Percentiles rank a stretch among this genome's conserved stretches.
Conservation (phyloP, 2,329 filamentous ascomycete genomes). For the Epichloe coenophiala region DNA sequence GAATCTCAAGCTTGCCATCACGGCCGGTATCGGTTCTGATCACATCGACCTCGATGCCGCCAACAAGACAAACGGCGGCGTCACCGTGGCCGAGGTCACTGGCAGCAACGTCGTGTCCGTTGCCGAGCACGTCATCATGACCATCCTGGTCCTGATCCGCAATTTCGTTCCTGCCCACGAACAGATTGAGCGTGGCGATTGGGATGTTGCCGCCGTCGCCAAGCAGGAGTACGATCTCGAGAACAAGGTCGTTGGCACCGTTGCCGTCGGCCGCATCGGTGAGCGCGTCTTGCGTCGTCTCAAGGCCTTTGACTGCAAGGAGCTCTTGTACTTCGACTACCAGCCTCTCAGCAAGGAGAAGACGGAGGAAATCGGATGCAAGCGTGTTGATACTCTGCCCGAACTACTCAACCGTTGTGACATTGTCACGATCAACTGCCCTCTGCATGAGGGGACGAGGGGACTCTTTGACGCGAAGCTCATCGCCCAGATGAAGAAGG, state of each 20-base stretch:
- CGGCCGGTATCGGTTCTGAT: constrained; percentile 95
- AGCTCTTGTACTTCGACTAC: constrained; percentile 99
- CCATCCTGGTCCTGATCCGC: constrained; percentile 86
- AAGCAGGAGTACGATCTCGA: constrained; percentile 99
- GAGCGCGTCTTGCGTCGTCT: constrained; percentile 94
- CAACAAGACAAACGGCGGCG: constrained; percentile 95
- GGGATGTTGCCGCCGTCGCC: constrained; percentile 89
- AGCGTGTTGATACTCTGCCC: constrained; percentile 77
- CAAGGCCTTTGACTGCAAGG: constrained; percentile 98
- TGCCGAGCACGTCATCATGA: constrained; percentile 98
- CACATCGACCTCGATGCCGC: constrained; percentile 94
- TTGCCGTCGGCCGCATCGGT: constrained; percentile 92
- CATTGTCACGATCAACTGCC: constrained; percentile 98
- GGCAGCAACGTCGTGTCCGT: constrained; percentile 98
- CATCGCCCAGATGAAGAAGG: constrained; percentile 98
- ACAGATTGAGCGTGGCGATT: constrained; percentile 76
- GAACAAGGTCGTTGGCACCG: constrained; percentile 93
- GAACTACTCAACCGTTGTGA: constrained; percentile 92
- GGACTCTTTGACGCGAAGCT: constrained; percentile 98
- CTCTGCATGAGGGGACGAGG: constrained; percentile 92
- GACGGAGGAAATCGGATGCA: constrained; percentile 91
- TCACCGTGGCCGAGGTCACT: constrained; percentile 95
- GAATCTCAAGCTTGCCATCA: constrained; percentile 96
- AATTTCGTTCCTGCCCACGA: constrained; percentile 98
- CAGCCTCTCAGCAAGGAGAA: constrained; percentile 76